Evolutionary conservation across 257 asterid genomes (phyloP).

Genomic region (Solanum rostratum): DNA sequence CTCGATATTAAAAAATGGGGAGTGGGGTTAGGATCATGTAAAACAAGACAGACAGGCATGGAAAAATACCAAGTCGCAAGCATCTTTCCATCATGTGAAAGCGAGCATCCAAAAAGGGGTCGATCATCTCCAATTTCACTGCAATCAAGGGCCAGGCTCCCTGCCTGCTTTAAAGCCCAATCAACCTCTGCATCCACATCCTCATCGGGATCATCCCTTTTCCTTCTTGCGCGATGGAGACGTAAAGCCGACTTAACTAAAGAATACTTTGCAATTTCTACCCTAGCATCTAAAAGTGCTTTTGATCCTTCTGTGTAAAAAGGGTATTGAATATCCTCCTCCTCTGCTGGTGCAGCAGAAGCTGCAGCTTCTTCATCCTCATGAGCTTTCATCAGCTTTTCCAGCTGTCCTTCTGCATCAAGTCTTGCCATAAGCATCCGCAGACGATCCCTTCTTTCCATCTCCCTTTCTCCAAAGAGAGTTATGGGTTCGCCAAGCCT

Average conservation of each 20-base stretch:
- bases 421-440: conserved; percentile 72
- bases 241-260: conserved; percentile 70
- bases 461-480: conserved; percentile 86
- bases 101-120: conserved; percentile 85
- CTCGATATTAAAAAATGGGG: not conserved
- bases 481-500: conserved; percentile 93
- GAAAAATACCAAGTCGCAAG: conserved; percentile 81
- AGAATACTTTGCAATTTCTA: conserved; percentile 68
- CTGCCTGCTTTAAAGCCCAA: conserved; percentile 72
- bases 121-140: conserved; percentile 92
- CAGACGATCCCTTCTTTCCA: conserved; percentile 94
- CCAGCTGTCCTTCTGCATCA: conserved; percentile 82
- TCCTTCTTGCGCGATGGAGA: conserved; percentile 73
- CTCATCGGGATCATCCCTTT: conserved; percentile 89
- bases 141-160: conserved; percentile 45
- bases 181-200: conserved; percentile 91
- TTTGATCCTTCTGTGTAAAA: conserved; percentile 85
- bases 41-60: not conserved
- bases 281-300: conserved; percentile 52
- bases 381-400: conserved; percentile 84
- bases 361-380: conserved; percentile 84
- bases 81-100: conserved; percentile 73
- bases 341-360: conserved; percentile 30
- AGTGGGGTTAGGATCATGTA: not conserved
- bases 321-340: conserved; percentile 75